phyloP scores from a whole-genome alignment of 2,329 filamentous ascomycete species.

The Aspergillus novofumigatus region DNA sequence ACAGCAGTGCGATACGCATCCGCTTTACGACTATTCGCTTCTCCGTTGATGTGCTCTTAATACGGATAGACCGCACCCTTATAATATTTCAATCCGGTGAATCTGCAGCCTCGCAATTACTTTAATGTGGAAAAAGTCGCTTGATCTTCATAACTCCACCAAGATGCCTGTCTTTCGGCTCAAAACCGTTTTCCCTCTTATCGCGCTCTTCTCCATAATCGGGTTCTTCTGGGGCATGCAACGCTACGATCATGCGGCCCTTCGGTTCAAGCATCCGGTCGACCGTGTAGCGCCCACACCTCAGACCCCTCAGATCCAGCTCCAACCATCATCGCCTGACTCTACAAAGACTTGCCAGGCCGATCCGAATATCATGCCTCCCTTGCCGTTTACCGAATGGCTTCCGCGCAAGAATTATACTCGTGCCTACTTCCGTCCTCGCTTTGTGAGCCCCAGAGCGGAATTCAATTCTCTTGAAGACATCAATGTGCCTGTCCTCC shows the following conservation, averaged over 20 bases:
- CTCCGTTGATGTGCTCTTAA: constrained; percentile 11
- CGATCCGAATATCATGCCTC: constrained; percentile 31
- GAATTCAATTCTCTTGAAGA: constrained; percentile 38
- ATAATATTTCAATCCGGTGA: constrained; percentile 6
- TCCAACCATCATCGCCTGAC: constrained; percentile 15
- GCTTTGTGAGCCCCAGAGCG: constrained; percentile 30
- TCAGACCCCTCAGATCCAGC: constrained; percentile 19
- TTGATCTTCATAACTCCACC: constrained; percentile 19
- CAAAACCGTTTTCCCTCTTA: constrained; percentile 36
- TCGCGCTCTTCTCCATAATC: constrained; percentile 35
- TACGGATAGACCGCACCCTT: constrained; percentile 6
- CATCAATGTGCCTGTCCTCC: constrained; percentile 35
- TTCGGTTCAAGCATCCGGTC: constrained; percentile 35
- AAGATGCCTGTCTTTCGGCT: constrained; percentile 39
- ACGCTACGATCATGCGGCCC: constrained; percentile 35
- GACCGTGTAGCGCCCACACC: constrained; percentile 23
- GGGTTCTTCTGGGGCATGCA: constrained; percentile 39
- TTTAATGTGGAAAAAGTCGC: constrained; percentile 31
- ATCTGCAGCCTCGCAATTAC: constrained; percentile 3
- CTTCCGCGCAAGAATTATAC: constrained; percentile 43
- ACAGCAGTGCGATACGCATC: background rate
- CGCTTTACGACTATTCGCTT: background rate
- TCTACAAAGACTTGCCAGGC: constrained; percentile 28
- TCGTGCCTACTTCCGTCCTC: constrained; percentile 40
- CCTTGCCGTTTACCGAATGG: constrained; percentile 39